Evolutionary conservation across 2,329 filamentous ascomycete genomes (phyloP).

Genomic region (Fusarium circinatum): DNA sequence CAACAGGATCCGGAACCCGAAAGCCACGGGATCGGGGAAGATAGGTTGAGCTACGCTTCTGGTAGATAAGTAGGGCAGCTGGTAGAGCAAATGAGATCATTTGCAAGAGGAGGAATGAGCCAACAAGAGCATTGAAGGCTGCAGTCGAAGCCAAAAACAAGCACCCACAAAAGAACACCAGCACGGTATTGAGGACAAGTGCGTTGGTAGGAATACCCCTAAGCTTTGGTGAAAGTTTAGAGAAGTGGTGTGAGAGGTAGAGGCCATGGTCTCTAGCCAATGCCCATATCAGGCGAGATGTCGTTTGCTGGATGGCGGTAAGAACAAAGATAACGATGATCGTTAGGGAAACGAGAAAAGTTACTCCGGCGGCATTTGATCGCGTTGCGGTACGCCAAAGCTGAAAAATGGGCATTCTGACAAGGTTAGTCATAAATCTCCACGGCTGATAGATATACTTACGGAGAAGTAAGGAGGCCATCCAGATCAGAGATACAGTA

Average conservation of each 20-base stretch:
- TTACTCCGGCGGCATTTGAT: background rate
- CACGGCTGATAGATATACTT: background rate
- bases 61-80: background rate
- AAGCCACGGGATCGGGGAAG: background rate
- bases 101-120: background rate
- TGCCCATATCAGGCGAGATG: background rate
- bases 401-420: background rate
- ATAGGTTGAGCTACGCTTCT: background rate
- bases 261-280: background rate
- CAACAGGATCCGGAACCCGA: fast-evolving
- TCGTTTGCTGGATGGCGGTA: background rate
- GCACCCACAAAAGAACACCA: background rate
- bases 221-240: background rate
- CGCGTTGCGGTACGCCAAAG: background rate
- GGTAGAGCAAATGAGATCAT: background rate
- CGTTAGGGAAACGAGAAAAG: background rate
- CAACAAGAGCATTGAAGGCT: background rate
- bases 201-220: background rate
- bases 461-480: background rate
- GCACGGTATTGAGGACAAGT: background rate
- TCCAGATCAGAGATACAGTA: background rate
- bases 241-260: background rate
- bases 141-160: background rate
- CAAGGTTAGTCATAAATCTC: background rate
- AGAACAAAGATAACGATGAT: background rate